A percentile compares a stretch with the other conserved stretches of the same genome.
Evolutionary conservation across 805 yeast genomes (phyloP).

Genomic region (Metschnikowia orientalis): DNA sequence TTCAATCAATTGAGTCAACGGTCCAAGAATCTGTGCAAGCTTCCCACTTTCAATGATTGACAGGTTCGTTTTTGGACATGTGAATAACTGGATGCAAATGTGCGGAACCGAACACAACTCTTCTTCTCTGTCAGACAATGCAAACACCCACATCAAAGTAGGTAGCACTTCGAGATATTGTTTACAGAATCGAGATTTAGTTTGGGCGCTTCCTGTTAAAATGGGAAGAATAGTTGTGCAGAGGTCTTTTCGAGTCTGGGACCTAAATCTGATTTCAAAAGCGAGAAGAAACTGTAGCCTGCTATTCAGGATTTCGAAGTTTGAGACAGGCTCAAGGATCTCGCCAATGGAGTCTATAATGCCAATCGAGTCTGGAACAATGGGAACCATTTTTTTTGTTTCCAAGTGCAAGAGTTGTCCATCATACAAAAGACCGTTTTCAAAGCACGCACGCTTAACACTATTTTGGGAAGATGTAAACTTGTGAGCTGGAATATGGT

Average conservation of each 20-base stretch:
- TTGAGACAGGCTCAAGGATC: constrained; percentile 1
- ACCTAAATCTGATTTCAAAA: constrained; percentile 58
- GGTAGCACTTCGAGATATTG: constrained; percentile 57
- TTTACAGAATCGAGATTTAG: constrained; percentile 45
- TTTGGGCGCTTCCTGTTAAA: constrained; percentile 45
- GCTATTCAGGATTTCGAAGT: constrained; percentile 27
- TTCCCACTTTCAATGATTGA: constrained; percentile 21
- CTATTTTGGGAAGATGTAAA: constrained; percentile 13
- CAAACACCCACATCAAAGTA: constrained; percentile 43
- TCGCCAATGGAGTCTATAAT: constrained; percentile 4
- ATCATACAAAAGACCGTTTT: constrained; percentile 30
- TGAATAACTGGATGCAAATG: constrained; percentile 37
- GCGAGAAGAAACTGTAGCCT: constrained; percentile 56
- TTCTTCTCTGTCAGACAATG: constrained; percentile 50
- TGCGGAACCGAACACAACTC: constrained; percentile 32
- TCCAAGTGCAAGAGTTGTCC: constrained; percentile 26
- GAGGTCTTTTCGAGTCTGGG: constrained; percentile 44
- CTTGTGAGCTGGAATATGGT: constrained; percentile 23
- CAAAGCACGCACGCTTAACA: constrained; percentile 22
- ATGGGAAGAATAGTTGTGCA: constrained; percentile 51
- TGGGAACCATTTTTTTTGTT: constrained; percentile 13
- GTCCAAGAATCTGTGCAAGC: constrained; percentile 40
- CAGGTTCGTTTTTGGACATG: constrained; percentile 40
- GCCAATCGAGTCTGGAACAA: no score
- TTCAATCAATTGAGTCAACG: constrained; percentile 42